These are phyloP conservation scores for Psidium guajava DNA, from an alignment of 345 rosid species.

Conservation along the genomic window DNA sequence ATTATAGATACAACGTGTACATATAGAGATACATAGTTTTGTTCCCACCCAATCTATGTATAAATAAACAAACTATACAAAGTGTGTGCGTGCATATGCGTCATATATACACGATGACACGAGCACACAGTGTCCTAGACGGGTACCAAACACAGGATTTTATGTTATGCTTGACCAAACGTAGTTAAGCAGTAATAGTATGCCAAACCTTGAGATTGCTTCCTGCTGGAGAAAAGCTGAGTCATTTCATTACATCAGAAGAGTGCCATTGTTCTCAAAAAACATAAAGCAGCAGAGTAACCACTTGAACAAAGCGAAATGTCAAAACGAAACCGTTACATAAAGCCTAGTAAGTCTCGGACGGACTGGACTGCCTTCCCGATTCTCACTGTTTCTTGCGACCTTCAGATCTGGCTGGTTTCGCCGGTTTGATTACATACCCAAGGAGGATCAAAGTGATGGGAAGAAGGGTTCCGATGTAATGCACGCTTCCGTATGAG, in stretches of 20 bases:
- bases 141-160: too few relatives aligned
- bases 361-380: background rate
- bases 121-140: too few relatives aligned
- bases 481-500: conserved; percentile 68
- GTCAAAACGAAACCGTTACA: background rate
- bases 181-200: background rate
- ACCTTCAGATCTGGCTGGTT: conserved; percentile 49
- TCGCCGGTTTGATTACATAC: conserved; percentile 47
- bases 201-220: background rate
- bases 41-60: too few relatives aligned
- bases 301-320: background rate
- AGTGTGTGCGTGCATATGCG: too few relatives aligned
- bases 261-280: background rate
- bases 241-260: background rate
- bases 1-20: too few relatives aligned
- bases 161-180: too few relatives aligned
- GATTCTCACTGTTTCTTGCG: conserved; percentile 22
- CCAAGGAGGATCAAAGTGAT: conserved; percentile 52
- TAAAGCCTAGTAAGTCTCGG: background rate
- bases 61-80: too few relatives aligned
- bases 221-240: background rate
- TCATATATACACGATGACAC: too few relatives aligned
- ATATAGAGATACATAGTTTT: too few relatives aligned
- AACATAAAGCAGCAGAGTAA: background rate
- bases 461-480: conserved; percentile 67